Conservation (phyloP, 1,284 basidiomycete genomes). For the Ustilago cynodontis region DNA sequence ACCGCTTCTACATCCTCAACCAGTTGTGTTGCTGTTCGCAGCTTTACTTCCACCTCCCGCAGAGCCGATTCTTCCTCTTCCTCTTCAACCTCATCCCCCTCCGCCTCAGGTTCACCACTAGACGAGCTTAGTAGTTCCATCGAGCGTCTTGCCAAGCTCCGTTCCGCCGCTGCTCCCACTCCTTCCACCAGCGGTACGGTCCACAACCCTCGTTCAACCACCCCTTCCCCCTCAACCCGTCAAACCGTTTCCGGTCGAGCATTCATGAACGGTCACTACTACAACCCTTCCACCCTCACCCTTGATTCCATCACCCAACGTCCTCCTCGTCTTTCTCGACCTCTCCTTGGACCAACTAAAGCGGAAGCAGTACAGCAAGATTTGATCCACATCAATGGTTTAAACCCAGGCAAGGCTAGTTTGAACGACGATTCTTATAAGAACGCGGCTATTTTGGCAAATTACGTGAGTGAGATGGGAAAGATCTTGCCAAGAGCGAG, state of each 20-base stretch:
- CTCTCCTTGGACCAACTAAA: slow-evolving; percentile 59
- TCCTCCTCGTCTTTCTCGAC: slow-evolving; percentile 26
- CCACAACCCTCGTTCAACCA: slow-evolving; percentile 28
- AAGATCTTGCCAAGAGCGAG: slow-evolving; percentile 80
- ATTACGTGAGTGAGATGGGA: slow-evolving; percentile 84
- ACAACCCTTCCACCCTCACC: slow-evolving; percentile 54
- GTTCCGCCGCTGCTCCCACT: slow-evolving; percentile 9
- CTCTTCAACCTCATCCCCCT: not conserved
- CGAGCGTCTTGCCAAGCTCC: slow-evolving; percentile 35
- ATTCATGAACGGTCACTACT: slow-evolving; percentile 60
- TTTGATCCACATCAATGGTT: slow-evolving; percentile 71
- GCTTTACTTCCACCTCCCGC: not conserved
- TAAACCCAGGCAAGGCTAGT: slow-evolving; percentile 68
- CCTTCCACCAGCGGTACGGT: slow-evolving; percentile 9
- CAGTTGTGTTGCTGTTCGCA: slow-evolving; percentile 1
- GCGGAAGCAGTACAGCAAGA: slow-evolving; percentile 72
- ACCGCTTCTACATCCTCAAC: not conserved
- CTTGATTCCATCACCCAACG: slow-evolving; percentile 40
- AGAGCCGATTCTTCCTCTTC: not conserved
- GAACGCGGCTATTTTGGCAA: slow-evolving; percentile 79
- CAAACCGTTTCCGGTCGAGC: slow-evolving; percentile 51
- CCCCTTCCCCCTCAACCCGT: slow-evolving; percentile 10
- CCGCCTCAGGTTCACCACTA: slow-evolving; percentile 12
- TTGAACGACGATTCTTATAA: slow-evolving; percentile 72
- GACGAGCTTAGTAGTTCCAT: slow-evolving; percentile 44